phyloP scores from a whole-genome alignment of 2,329 filamentous ascomycete species.

The Penicillium rolfsii region DNA sequence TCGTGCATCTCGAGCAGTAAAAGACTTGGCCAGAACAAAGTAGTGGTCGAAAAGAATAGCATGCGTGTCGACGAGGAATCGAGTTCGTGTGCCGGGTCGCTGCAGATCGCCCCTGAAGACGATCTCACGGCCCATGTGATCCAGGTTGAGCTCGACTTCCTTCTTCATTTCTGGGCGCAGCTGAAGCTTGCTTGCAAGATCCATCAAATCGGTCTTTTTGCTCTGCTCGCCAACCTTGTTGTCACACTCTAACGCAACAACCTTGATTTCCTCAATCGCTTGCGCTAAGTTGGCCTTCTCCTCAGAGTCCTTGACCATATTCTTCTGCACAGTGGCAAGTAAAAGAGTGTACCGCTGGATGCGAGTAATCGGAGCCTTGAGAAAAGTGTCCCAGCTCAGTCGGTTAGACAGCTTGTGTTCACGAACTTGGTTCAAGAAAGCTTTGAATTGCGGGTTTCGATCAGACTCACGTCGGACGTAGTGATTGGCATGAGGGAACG shows the following conservation, averaged over 20 bases:
- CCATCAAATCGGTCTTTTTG: slow-evolving; percentile 85
- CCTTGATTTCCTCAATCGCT: slow-evolving; percentile 89
- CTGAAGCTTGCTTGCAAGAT: slow-evolving; percentile 80
- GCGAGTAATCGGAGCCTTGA: slow-evolving; percentile 90
- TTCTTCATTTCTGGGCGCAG: slow-evolving; percentile 85
- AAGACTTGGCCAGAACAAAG: slow-evolving; percentile 82
- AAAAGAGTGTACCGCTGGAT: slow-evolving; percentile 88
- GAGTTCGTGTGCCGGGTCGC: slow-evolving; percentile 80
- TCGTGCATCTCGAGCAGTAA: slow-evolving; percentile 68
- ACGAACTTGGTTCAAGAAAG: slow-evolving; percentile 80
- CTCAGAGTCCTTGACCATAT: slow-evolving; percentile 80
- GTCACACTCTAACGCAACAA: slow-evolving; percentile 88
- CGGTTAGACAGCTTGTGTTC: slow-evolving; percentile 78
- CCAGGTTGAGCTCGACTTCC: slow-evolving; percentile 79
- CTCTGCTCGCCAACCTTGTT: slow-evolving; percentile 88
- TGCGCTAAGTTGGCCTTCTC: slow-evolving; percentile 83
- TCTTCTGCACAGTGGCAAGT: slow-evolving; percentile 79
- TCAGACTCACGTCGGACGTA: slow-evolving; percentile 82
- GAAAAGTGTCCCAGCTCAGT: slow-evolving; percentile 89
- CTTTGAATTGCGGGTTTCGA: slow-evolving; percentile 80
- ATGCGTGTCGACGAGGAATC: slow-evolving; percentile 94
- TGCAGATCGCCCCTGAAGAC: slow-evolving; percentile 88
- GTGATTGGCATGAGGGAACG: slow-evolving; percentile 81
- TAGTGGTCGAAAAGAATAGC: slow-evolving; percentile 96
- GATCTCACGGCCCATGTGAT: slow-evolving; percentile 89